phyloP scores from a whole-genome alignment of 1,284 basidiomycete genomes.

The Hymenochaete sp. region DNA sequence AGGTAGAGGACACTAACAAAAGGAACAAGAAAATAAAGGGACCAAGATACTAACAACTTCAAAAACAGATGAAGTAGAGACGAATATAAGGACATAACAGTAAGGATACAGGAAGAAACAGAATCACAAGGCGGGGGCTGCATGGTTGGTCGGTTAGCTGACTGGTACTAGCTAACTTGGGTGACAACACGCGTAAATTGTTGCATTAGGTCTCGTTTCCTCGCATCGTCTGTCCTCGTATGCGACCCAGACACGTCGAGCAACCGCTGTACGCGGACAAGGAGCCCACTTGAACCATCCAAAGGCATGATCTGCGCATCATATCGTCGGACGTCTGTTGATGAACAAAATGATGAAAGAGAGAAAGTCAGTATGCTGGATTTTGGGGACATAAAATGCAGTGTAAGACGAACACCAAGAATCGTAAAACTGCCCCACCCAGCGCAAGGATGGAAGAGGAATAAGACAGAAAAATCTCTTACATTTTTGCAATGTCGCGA shows the following conservation, averaged over 20 bases:
- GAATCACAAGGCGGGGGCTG: too few species aligned
- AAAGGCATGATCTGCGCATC: slow-evolving; percentile 67
- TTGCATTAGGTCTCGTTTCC: slow-evolving; percentile 44
- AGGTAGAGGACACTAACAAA: neutral
- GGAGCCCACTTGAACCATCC: slow-evolving; percentile 59
- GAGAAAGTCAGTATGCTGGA: too few species aligned
- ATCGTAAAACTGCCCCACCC: too few species aligned
- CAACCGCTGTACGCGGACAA: slow-evolving; percentile 51
- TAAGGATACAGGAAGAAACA: slow-evolving; percentile 10
- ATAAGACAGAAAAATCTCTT: slow-evolving; percentile 31
- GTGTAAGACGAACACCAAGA: too few species aligned
- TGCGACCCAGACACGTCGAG: slow-evolving; percentile 39
- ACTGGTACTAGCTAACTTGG: slow-evolving; percentile 37
- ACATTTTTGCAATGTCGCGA: slow-evolving; percentile 63
- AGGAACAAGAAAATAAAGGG: neutral
- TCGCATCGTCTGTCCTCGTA: slow-evolving; percentile 38
- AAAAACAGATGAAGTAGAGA: slow-evolving; percentile 1
- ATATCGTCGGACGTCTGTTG: slow-evolving; percentile 54
- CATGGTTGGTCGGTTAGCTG: too few species aligned
- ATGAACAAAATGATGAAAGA: slow-evolving; percentile 23
- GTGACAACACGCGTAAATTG: slow-evolving; percentile 55
- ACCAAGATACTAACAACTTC: neutral
- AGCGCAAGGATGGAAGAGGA: too few species aligned
- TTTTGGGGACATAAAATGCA: too few species aligned
- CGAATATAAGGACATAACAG: slow-evolving; percentile 16